A percentile compares a stretch with the other conserved stretches of the same genome.
Conservation (phyloP, 2,329 filamentous ascomycete species). For the Fusarium irregulare region DNA sequence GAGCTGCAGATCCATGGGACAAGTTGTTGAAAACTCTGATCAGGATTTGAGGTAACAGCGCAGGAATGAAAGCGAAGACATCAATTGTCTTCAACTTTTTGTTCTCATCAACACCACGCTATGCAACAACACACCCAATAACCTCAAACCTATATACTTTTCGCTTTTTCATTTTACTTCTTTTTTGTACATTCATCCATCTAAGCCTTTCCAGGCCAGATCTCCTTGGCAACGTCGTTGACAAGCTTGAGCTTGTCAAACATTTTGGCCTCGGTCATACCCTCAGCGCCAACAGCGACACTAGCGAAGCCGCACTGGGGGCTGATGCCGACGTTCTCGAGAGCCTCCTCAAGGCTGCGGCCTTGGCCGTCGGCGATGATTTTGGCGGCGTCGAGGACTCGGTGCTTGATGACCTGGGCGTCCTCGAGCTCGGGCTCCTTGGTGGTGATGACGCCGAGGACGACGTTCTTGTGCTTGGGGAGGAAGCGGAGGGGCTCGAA, state of each 20-base stretch:
- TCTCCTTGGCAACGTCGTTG: conserved; percentile 70
- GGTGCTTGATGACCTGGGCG: conserved; percentile 63
- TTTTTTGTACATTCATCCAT: neutral
- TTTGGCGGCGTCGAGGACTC: conserved; percentile 68
- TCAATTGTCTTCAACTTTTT: neutral
- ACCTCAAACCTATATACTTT: conserved; percentile 7
- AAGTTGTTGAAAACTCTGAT: neutral
- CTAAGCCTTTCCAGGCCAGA: conserved; percentile 62
- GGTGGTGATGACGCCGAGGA: conserved; percentile 70
- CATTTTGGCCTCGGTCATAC: conserved; percentile 75
- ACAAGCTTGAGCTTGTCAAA: conserved; percentile 76
- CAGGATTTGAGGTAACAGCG: neutral
- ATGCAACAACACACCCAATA: conserved; percentile 16
- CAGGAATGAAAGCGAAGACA: neutral
- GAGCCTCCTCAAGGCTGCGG: conserved; percentile 69
- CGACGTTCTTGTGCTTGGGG: conserved; percentile 70
- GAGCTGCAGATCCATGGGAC: neutral
- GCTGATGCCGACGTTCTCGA: conserved; percentile 73
- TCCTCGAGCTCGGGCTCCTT: conserved; percentile 70
- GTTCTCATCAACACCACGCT: conserved; percentile 28
- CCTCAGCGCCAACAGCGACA: conserved; percentile 72
- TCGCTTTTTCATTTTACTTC: neutral
- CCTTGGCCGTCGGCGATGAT: conserved; percentile 74
- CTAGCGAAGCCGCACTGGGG: conserved; percentile 79
- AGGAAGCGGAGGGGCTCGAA: conserved; percentile 71